These are phyloP conservation scores for Acanthamoeba triangularis DNA, from an alignment of 208 protist species.

Conservation along the genomic window DNA sequence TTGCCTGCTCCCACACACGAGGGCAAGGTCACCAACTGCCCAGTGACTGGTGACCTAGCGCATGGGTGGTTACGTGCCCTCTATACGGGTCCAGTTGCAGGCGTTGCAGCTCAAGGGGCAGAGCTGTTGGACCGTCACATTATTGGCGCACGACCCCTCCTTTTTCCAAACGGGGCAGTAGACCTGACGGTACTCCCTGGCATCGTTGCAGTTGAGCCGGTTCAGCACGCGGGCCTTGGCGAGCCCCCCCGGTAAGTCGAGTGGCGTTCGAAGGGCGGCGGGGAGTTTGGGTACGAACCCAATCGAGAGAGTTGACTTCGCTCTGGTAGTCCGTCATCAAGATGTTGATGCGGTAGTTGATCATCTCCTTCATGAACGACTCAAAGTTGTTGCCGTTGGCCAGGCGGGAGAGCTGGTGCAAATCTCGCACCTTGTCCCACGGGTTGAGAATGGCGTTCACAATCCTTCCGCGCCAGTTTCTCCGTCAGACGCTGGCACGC, in stretches of 20 bases:
- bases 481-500: background rate
- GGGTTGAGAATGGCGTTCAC: background rate
- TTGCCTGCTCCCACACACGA: background rate
- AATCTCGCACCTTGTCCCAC: no score
- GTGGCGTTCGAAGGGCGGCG: no score
- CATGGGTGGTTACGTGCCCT: background rate
- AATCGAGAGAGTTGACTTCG: constrained; percentile 22
- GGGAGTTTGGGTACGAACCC: background rate
- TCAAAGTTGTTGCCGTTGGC: constrained; percentile 4
- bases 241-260: background rate
- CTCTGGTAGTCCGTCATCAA: constrained; percentile 23
- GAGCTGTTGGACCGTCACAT: background rate
- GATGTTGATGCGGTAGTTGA: constrained; percentile 21
- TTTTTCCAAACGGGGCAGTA: background rate
- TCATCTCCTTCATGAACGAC: constrained; percentile 18
- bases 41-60: no score
- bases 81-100: constrained; percentile 7
- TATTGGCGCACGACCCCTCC: background rate
- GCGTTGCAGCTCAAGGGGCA: constrained; percentile 18
- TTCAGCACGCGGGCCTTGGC: background rate
- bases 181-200: background rate
- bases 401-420: constrained; percentile 23
- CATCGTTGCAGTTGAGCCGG: constrained; percentile 12
- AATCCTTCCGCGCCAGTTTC: background rate
- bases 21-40: background rate